Conservation (phyloP, 805 yeast species). For the Naumovozyma castellii region DNA sequence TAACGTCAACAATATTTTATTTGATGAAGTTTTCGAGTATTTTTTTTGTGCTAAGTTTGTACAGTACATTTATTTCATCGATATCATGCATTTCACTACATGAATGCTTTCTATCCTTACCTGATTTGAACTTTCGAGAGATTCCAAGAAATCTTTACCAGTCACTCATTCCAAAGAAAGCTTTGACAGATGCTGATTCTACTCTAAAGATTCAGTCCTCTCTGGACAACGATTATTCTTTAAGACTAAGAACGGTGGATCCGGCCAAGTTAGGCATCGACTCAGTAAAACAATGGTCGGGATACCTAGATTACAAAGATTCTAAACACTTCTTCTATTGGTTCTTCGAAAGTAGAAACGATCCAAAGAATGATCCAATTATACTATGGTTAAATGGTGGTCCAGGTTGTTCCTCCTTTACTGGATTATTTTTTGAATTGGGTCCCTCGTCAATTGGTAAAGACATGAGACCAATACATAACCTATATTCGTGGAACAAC, state of each 20-base stretch:
- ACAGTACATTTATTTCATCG: too few species aligned
- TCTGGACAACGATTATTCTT: constrained; percentile 15
- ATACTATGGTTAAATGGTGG: constrained; percentile 90
- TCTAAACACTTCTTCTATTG: constrained; percentile 87
- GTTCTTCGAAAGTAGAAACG: constrained; percentile 86
- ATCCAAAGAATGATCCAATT: constrained; percentile 78
- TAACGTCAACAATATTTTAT: too few species aligned
- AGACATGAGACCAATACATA: constrained; percentile 57
- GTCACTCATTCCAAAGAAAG: too few species aligned
- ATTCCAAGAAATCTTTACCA: constrained; percentile 8
- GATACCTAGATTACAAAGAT: constrained; percentile 68
- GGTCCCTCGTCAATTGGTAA: constrained; percentile 75
- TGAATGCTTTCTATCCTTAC: constrained; percentile 4
- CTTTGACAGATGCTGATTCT: too few species aligned
- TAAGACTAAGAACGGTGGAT: constrained; percentile 20
- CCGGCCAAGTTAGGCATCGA: constrained; percentile 55
- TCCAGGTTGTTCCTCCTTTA: constrained; percentile 89
- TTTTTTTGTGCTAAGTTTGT: too few species aligned
- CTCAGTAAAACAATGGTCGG: constrained; percentile 68
- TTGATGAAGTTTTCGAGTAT: too few species aligned
- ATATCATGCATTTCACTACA: constrained; percentile 6
- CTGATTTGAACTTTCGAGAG: constrained; percentile 3
- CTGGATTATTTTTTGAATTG: constrained; percentile 83
- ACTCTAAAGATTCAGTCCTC: too few species aligned
- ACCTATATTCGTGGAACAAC: constrained; percentile 84